Evolutionary conservation across 192 early-diverging fungal genomes (phyloP), one percentile per base, ranked within the genome.

Genomic region (Linnemannia exigua): DNA sequence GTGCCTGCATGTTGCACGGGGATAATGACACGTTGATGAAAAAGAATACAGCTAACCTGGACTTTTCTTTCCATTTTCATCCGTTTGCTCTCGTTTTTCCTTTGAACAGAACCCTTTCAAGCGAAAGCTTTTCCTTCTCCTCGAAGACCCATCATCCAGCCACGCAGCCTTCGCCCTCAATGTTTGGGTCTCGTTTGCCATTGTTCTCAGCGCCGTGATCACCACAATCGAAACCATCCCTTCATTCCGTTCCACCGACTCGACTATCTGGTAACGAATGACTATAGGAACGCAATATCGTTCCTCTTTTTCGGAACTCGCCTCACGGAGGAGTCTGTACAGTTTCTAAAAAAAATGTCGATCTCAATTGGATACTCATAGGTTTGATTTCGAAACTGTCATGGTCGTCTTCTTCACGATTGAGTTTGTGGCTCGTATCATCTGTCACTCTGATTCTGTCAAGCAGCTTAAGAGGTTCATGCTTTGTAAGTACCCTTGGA

Each of bases 161-260:
- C 76, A 89, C 9, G 87, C 90, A 11, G 95, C 95, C 15, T 95
- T 96, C 84, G 85, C 90, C 37, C 91, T 94, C 41, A 95, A 95
- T 79, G 90, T 95, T 14, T 91, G 94, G 84, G 93, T 96, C 3
- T 93, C 94, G 2, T 90, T 95, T 76, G 88, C 92, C 67, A 96
- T 96, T 63, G 91, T 95, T 16, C 89, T 93, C 36, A 93, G 92
- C 87, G 93, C 95, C 1, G 90, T 95, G 5, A 91, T 95, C 70
- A 94, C 95, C 0, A 95, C 94, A 20, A 88, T 96, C 67, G 95
- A 96, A 89, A 96, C 95, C 37, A 95, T 96, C 36, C 95, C 95
- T 61, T 67, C 93, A 33, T 94, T 95, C 72, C 91, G 92, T 47
- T 91, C 91, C 12, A 89, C 88, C 15, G 87, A 90, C 38, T 91